Base-by-base conservation (phyloP, 371 early-diverging fungal species). In the Mucor mucedo region DNA sequence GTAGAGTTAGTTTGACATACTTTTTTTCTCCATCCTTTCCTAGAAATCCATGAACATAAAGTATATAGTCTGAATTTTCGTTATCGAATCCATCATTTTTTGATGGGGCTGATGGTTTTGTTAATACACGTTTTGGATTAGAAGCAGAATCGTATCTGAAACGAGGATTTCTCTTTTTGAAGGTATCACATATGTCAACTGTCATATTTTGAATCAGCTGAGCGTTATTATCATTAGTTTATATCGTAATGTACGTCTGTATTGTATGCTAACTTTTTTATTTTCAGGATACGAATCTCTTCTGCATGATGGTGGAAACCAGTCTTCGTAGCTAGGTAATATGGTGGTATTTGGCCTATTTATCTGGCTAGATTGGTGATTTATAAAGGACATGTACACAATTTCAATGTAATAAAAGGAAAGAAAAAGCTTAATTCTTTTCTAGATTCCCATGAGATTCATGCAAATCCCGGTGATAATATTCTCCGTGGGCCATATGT, bases 81-180 rank as follows among this genome's bases (percentile, higher is more conserved):
- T 98, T 98, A 69, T 98, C 98, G 67, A 82, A 88, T 16, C 95
- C 96, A 60, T 94, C 89, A 66, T 98, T 98, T 61, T 89, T 87
- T 5, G 77, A 77, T 1, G 92, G 90, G 40, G 87, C 87, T 29
- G 90, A 87, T 0, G 98, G 98, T 63, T 97, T 94, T 1, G 98
- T 98, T 53, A 98, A 76, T 13, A 94, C 95, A 16, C 98, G 80
- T 14, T 93, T 88, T n/a, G 98, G 98, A 57, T 95, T 93, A 48
- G 78, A 78, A 1, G 83, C 70, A 32, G 84, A 76, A 55, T 87
- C 83, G 68, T 96, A 96, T 28, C 73, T 70, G 69, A 94, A 97
- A 14, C 82, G 76, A 6, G 91, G 85, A 71, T 95, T 93, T 70
- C 92, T 85, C 29, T 75, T 71, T 29, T 78, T 76, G 67, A 92